Base-by-base conservation (phyloP, 2,329 filamentous ascomycete species). In the Elsinoe australis region DNA sequence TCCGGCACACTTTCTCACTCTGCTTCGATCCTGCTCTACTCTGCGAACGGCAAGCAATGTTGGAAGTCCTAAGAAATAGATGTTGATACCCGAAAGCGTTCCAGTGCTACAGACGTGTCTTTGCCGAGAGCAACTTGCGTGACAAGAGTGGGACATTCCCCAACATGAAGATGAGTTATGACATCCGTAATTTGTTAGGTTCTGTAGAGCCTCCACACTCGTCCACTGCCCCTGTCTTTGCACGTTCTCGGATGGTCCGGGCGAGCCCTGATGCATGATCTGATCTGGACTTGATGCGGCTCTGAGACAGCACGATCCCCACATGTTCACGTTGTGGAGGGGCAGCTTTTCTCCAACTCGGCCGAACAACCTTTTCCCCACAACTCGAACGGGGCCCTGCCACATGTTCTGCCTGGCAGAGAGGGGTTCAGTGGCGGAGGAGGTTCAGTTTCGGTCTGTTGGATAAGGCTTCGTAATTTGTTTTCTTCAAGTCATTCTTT, bases 341-440 rank as follows among this genome's bases (percentile, higher is more conserved):
- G 39, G 39, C 39, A 44, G 21, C 21, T 26, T 32, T 41, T 44
- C 39, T 44, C 39, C 39, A 44, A 44, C 39, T 44, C 24, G 14
- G 24, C 24, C 39, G 18, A 6, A 17, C 14, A 17, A 17, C 26
- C 39, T 44, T 44, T 44, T 44, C 39, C 28, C 39, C 39, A 44
- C 39, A 44, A 15, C 26, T 14, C 21, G 32, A 18, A 17, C n/a
- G 39, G 26, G 12, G 6, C 7, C 26, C 39, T 26, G 32, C 39
- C 26, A 44, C 39, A 10, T 19, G 24, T 10, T 14, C 3, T 19
- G 24, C 24, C 15, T 26, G 9, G n/a, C 9, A 18, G 28, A 10
- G 39, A 44, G 39, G 39, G 39, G 39, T 44, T 26, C 26, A 32
- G 21, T 32, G 14, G 38, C 14, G 8, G 18, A 9, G 21, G 18